Evolutionary conservation across 2,329 filamentous ascomycete genomes (phyloP).

Genomic region (Penicillium oxalicum): DNA sequence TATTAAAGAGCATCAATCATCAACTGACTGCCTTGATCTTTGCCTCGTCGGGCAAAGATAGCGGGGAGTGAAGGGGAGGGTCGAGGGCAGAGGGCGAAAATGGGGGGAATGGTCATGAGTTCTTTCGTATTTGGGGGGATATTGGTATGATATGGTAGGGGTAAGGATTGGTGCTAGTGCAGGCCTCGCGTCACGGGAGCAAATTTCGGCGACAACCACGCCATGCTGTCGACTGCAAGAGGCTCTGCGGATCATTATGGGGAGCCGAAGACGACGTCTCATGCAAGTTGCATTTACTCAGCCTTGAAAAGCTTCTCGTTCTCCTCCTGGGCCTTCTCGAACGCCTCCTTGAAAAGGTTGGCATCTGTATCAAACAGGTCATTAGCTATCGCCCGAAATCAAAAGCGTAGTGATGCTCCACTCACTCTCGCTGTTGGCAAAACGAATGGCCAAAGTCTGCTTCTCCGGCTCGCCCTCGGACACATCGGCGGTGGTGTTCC

Average conservation of each 20-base stretch:
- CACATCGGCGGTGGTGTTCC: conserved; percentile 96
- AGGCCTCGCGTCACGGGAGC: conserved; percentile 10
- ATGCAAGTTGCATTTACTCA: conserved; percentile 35
- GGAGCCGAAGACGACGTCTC: background rate
- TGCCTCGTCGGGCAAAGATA: conserved; percentile 14
- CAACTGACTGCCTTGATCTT: conserved; percentile 23
- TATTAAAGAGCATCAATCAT: conserved; percentile 22
- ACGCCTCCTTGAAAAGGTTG: conserved; percentile 95
- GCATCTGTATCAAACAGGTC: conserved; percentile 57
- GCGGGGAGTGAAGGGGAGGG: background rate
- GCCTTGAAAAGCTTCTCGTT: conserved; percentile 76
- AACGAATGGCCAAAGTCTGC: conserved; percentile 91
- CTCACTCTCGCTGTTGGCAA: conserved; percentile 95
- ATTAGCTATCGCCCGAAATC: background rate
- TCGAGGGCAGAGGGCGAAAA: conserved; percentile 8
- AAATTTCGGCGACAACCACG: conserved; percentile 9
- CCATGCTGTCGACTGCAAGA: conserved; percentile 5
- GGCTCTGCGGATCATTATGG: background rate
- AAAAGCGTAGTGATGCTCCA: conserved; percentile 24
- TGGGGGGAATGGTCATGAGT: conserved; percentile 8
- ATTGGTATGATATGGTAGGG: conserved; percentile 6
- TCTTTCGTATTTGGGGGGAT: conserved; percentile 2
- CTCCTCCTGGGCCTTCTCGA: conserved; percentile 93
- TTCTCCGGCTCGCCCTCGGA: conserved; percentile 97
- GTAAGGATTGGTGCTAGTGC: conserved; percentile 8